A percentile compares a stretch with the other conserved stretches of the same genome.
These are phyloP conservation scores for Dictyostelium purpureum DNA, from an alignment of 78 protist species.

Conservation along the genomic window DNA sequence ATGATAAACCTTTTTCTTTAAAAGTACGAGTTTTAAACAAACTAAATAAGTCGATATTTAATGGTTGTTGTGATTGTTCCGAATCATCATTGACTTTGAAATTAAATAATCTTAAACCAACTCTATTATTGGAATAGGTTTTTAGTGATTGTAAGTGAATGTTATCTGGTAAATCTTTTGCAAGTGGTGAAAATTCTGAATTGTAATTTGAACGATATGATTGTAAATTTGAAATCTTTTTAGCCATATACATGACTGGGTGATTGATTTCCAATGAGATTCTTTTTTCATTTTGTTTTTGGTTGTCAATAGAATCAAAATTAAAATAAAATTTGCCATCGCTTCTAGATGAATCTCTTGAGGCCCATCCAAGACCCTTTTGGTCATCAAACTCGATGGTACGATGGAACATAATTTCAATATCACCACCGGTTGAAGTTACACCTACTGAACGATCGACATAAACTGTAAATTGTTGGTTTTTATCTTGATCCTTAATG, in stretches of 20 bases:
- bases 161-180: not conserved
- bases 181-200: not conserved
- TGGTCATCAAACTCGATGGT: conserved; percentile 41
- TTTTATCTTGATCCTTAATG: not conserved
- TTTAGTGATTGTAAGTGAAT: not conserved
- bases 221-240: not conserved
- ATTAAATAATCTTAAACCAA: conserved; percentile 1
- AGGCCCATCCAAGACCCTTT: conserved; percentile 24
- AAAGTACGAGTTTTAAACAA: not conserved
- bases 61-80: not conserved
- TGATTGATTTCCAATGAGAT: not conserved
- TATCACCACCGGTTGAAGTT: not conserved
- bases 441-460: conserved; percentile 30
- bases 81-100: not conserved
- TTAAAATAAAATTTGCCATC: conserved; percentile 48
- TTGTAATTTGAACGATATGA: not conserved
- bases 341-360: conserved; percentile 3
- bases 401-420: conserved; percentile 81
- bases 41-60: not conserved
- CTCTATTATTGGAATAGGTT: not conserved
- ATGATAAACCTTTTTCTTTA: conserved; percentile 1
- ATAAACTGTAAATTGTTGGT: conserved; percentile 50
- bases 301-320: not conserved
- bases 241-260: not conserved
- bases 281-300: not conserved